A percentile compares a stretch with the other conserved stretches of the same genome.
Evolutionary conservation across 441 rosid species (phyloP).

Genomic region (Populus tomentosa): DNA sequence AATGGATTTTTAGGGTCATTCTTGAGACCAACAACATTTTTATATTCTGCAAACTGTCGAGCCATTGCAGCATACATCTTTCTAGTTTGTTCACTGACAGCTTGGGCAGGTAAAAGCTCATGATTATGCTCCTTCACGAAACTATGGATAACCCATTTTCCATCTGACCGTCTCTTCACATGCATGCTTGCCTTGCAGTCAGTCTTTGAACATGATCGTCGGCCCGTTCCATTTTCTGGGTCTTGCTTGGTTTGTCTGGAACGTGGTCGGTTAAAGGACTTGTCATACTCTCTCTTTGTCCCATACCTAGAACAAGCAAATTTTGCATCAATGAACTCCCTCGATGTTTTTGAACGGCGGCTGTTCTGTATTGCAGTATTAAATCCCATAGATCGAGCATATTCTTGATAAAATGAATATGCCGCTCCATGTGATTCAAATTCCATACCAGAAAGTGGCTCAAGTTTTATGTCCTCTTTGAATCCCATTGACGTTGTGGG

Average conservation of each 20-base stretch:
- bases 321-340: constrained; percentile 87
- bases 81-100: constrained; percentile 86
- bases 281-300: constrained; percentile 77
- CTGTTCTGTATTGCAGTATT: constrained; percentile 89
- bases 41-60: constrained; percentile 87
- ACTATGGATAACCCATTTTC: constrained; percentile 84
- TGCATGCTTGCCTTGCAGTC: constrained; percentile 97
- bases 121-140: constrained; percentile 88
- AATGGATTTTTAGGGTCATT: constrained; percentile 51
- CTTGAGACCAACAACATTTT: constrained; percentile 64
- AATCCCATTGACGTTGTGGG: constrained; percentile 35
- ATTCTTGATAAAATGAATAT: constrained; percentile 80
- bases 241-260: constrained; percentile 77
- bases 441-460: constrained; percentile 86
- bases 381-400: constrained; percentile 76
- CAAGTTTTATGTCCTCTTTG: constrained; percentile 59
- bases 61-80: constrained; percentile 93
- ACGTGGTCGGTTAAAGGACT: constrained; percentile 67
- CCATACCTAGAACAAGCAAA: constrained; percentile 94
- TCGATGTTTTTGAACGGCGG: constrained; percentile 76
- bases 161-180: constrained; percentile 80
- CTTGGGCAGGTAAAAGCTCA: constrained; percentile 86
- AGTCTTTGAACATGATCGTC: constrained; percentile 72
- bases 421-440: constrained; percentile 84
- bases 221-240: constrained; percentile 66